Evolutionary conservation across 176 grass and related monocot species (phyloP).

Genomic region (Avena atlantica): DNA sequence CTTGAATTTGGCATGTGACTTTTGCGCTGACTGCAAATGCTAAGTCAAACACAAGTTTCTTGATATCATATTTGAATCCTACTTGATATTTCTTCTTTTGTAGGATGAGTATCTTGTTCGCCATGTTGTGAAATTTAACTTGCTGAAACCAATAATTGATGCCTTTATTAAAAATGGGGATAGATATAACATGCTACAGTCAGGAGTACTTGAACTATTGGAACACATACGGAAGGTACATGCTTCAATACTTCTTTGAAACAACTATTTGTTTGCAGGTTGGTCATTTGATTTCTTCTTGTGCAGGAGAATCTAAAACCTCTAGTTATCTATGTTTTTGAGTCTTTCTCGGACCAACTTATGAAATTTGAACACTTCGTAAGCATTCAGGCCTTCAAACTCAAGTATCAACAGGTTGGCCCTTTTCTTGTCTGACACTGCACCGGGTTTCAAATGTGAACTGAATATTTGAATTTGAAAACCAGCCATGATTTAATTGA

Average conservation of each 20-base stretch:
- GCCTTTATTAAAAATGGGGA: slow-evolving; percentile 85
- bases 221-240: slow-evolving; percentile 95
- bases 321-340: slow-evolving; percentile 74
- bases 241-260: slow-evolving; percentile 42
- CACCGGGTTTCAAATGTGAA: not conserved
- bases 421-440: slow-evolving; percentile 38
- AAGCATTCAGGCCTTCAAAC: slow-evolving; percentile 86
- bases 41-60: not conserved
- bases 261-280: not conserved
- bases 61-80: slow-evolving; percentile 12
- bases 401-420: slow-evolving; percentile 92
- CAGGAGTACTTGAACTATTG: slow-evolving; percentile 85
- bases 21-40: not conserved
- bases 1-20: not conserved
- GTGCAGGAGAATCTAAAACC: slow-evolving; percentile 86
- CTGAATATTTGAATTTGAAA: slow-evolving; percentile 21
- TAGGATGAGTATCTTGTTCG: slow-evolving; percentile 97
- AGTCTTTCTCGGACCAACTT: slow-evolving; percentile 81
- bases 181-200: slow-evolving; percentile 97
- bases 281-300: slow-evolving; percentile 40
- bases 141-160: slow-evolving; percentile 88
- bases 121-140: slow-evolving; percentile 89
- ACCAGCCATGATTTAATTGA: not conserved
- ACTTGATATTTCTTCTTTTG: slow-evolving; percentile 39
- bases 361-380: slow-evolving; percentile 77